phyloP scores from a whole-genome alignment of 2,329 filamentous ascomycete species.

The Ophiostoma montium region DNA sequence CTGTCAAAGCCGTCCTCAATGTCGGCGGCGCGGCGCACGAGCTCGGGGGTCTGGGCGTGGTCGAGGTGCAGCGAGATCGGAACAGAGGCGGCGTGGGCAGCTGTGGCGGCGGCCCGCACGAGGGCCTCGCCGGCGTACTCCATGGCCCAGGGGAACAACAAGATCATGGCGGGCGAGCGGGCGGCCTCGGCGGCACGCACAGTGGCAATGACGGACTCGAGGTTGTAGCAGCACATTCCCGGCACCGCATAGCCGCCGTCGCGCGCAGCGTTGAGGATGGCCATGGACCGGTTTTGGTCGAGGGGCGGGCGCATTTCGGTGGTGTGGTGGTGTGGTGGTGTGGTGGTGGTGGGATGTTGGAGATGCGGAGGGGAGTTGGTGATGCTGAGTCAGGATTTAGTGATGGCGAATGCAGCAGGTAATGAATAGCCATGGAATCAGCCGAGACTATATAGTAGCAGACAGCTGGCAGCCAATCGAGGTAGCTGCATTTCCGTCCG shows the following conservation, averaged over 20 bases:
- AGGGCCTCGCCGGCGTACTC: slow-evolving; percentile 46
- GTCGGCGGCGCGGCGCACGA: slow-evolving; percentile 45
- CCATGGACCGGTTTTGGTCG: slow-evolving; percentile 35
- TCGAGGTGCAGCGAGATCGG: slow-evolving; percentile 52
- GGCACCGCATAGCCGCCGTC: slow-evolving; percentile 43
- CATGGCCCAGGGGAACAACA: slow-evolving; percentile 62
- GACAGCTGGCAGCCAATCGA: too few species aligned
- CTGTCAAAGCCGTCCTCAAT: slow-evolving; percentile 48
- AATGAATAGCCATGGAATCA: too few species aligned
- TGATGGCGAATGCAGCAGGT: too few species aligned
- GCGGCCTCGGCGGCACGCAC: slow-evolving; percentile 56
- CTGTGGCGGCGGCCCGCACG: slow-evolving; percentile 39
- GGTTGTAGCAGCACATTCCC: slow-evolving; percentile 35
- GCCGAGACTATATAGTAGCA: too few species aligned
- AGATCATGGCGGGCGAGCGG: slow-evolving; percentile 53
- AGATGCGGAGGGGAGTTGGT: too few species aligned
- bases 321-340: background rate
- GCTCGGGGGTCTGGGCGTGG: slow-evolving; percentile 49
- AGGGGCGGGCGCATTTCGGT: slow-evolving; percentile 25
- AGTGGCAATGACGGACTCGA: slow-evolving; percentile 36
- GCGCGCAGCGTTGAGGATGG: slow-evolving; percentile 42
- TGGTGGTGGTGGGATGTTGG: background rate
- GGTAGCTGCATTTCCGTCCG: too few species aligned
- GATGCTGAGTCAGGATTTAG: too few species aligned
- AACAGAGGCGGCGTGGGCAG: slow-evolving; percentile 40